Percentiles rank a stretch among this genome's conserved stretches.
Conservation (phyloP, 2,329 filamentous ascomycete species). For the Exophiala oligosperma region DNA sequence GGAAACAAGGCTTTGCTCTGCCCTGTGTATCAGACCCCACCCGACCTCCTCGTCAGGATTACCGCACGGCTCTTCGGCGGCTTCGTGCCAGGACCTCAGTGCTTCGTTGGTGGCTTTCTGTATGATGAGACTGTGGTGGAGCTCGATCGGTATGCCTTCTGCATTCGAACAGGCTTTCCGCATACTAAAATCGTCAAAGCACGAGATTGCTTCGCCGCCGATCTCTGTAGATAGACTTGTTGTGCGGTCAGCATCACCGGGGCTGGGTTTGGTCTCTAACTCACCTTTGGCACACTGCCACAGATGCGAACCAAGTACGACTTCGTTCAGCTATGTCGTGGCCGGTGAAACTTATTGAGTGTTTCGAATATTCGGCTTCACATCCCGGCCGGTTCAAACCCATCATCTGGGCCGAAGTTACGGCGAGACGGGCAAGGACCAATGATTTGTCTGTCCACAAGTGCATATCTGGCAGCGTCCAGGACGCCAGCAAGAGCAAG, state of each 20-base stretch:
- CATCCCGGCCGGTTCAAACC: constrained; percentile 7
- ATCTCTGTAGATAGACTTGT: constrained; percentile 4
- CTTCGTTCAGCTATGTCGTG: background rate
- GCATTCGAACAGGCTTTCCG: background rate
- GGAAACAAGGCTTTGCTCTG: background rate
- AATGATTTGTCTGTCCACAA: constrained; percentile 10
- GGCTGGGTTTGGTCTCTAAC: background rate
- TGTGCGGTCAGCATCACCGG: background rate
- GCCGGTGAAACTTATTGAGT: background rate
- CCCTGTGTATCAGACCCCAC: background rate
- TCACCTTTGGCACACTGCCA: constrained; percentile 6
- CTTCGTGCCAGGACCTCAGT: background rate
- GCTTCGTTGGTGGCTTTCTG: background rate
- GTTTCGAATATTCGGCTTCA: constrained; percentile 5
- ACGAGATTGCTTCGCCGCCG: background rate
- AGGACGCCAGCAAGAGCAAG: constrained; percentile 3
- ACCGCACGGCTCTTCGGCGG: constrained; percentile 1
- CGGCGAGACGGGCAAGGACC: background rate
- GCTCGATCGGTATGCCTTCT: background rate
- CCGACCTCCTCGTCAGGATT: background rate
- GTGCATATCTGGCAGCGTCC: constrained; percentile 5
- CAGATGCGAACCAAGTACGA: constrained; percentile 4
- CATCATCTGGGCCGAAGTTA: constrained; percentile 1
- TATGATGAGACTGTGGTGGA: constrained; percentile 7
- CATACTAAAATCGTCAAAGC: constrained; percentile 5